Base-by-base conservation (phyloP, 768 basidiomycete genomes). In the Amyloporia xantha region DNA sequence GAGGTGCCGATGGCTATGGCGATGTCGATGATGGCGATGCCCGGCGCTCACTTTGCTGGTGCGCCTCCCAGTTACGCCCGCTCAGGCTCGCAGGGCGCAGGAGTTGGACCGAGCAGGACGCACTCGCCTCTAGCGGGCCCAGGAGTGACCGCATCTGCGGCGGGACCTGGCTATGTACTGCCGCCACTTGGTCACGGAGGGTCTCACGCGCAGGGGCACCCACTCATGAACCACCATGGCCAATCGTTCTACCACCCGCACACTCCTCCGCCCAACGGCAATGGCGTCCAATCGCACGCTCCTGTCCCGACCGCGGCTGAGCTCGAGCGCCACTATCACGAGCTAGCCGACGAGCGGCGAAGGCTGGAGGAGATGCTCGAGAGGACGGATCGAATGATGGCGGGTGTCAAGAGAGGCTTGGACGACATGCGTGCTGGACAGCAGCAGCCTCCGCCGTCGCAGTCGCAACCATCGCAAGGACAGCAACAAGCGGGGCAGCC, bases 321-420 rank as follows among this genome's bases (percentile, higher is more conserved):
- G 54, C 67, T 91, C 54, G 84, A 84, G 64, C 70, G 79, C 48
- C 89, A 91, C 62, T 89, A 86, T 57, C 57, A 66, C 17, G 76
- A 82, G 58, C 71, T 92, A 47, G 66, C 69, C 3, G 79, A 82
- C 57, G 75, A 86, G 60, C 79, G 80, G 65, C 69, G 68, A 58
- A 69, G 74, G 62, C 70, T 85, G 68, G 78, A 88, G 65, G 86
- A 86, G 61, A 73, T 91, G 79, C 65, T 89, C 50, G 77, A 82
- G 55, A 77, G 73, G 67, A 91, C 88, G 57, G 84, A 90, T 47
- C 67, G 75, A 62, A 65, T 91, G 68, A 80, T 91, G 74, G 73
- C 68, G 30, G 79, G 81, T 20, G 69, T 91, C 61, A 81, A 81
- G 71, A 75, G 81, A 55, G 84, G 81, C 20, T 70, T 91, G 57